A percentile compares a stretch with the other conserved stretches of the same genome.
These are phyloP conservation scores for Exophiala dermatitidis DNA, from an alignment of 2,329 filamentous ascomycete species.

Conservation along the genomic window DNA sequence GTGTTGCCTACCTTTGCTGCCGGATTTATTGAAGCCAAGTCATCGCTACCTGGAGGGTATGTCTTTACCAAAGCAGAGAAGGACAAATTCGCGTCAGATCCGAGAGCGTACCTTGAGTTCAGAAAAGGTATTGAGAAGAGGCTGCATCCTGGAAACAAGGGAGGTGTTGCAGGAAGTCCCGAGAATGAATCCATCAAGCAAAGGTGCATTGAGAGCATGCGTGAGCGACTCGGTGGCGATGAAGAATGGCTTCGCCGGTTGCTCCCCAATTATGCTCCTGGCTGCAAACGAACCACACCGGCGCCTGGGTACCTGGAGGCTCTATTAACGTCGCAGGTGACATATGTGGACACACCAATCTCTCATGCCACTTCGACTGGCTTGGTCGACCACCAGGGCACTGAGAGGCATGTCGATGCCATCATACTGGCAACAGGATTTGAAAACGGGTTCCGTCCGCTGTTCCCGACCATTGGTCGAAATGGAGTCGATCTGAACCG, in stretches of 20 bases:
- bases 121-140: constrained; percentile 29
- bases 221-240: constrained; percentile 15
- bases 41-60: constrained; percentile 13
- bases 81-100: constrained; percentile 20
- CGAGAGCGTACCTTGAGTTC: constrained; percentile 26
- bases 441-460: constrained; percentile 31
- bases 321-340: constrained; percentile 25
- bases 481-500: too few relatives aligned
- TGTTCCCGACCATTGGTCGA: constrained; percentile 20
- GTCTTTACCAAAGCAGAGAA: constrained; percentile 24
- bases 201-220: constrained; percentile 17
- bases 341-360: constrained; percentile 21
- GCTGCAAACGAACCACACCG: constrained; percentile 25
- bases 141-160: constrained; percentile 26
- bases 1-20: constrained; percentile 5
- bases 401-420: constrained; percentile 31
- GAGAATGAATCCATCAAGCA: not conserved
- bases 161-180: constrained; percentile 7
- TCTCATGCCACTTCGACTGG: constrained; percentile 18
- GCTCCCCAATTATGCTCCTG: constrained; percentile 24
- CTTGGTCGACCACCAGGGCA: constrained; percentile 30
- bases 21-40: constrained; percentile 1
- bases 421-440: constrained; percentile 36
- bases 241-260: constrained; percentile 24
- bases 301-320: constrained; percentile 27